Evolutionary conservation across 1,139 yeast species (phyloP).

Genomic region (Blastobotrys petasosporus): DNA sequence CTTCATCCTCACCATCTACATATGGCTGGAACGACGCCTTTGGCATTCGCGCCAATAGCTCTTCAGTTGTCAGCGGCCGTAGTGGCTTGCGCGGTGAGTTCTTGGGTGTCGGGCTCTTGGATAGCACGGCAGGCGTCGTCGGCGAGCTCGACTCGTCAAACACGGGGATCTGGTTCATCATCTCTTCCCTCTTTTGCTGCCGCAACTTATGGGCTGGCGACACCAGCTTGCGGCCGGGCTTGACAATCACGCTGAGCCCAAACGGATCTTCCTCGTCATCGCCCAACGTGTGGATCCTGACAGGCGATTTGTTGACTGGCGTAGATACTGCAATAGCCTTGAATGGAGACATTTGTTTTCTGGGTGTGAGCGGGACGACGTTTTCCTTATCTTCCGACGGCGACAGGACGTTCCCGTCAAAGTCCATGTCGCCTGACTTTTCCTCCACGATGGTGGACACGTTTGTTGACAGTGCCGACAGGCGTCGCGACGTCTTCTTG

Average conservation of each 20-base stretch:
- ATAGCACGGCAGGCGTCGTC: not conserved
- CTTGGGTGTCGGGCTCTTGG: not conserved
- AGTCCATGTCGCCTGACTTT: slow-evolving; percentile 1
- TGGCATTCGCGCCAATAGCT: slow-evolving; percentile 12
- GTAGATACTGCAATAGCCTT: not conserved
- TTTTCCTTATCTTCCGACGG: slow-evolving; percentile 2
- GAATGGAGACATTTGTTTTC: not conserved
- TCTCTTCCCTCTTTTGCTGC: slow-evolving; percentile 4
- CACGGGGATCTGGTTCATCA: slow-evolving; percentile 10
- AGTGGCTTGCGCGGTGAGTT: slow-evolving; percentile 10
- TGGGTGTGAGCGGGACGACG: not conserved
- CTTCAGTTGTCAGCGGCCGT: slow-evolving; percentile 4
- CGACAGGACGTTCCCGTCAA: no score
- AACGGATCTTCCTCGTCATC: slow-evolving; percentile 11
- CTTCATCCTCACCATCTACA: not conserved
- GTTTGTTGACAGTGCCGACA: not conserved
- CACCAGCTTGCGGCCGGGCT: not conserved
- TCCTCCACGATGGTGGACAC: slow-evolving; percentile 16
- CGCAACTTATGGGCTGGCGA: not conserved
- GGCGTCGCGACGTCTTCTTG: not conserved
- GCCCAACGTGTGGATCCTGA: not conserved
- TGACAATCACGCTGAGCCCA: slow-evolving; percentile 8
- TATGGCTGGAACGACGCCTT: slow-evolving; percentile 1
- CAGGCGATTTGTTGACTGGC: not conserved
- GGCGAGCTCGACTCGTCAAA: slow-evolving; percentile 4